A percentile compares a stretch with the other conserved stretches of the same genome.
Conservation (phyloP, 257 asterid genomes). For the Solanum clarkiae region DNA sequence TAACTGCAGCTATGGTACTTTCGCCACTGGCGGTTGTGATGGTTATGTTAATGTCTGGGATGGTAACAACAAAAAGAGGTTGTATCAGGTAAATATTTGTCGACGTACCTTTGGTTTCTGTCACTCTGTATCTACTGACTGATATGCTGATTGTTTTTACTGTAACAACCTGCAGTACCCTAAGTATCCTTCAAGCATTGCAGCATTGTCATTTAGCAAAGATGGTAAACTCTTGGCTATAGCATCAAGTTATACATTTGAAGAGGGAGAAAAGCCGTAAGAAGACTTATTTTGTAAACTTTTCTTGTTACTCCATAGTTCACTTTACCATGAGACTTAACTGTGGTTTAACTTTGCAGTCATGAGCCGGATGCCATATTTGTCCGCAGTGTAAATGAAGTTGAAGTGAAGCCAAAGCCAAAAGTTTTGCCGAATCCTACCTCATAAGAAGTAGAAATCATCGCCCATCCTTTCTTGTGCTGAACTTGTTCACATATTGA, state of each 20-base stretch:
- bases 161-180: conserved; percentile 40
- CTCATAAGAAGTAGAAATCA: conserved; percentile 17
- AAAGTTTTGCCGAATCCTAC: conserved; percentile 51
- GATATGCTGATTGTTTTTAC: neutral
- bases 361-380: conserved; percentile 83
- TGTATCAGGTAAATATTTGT: conserved; percentile 62
- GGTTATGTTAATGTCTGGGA: conserved; percentile 97
- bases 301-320: neutral
- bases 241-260: conserved; percentile 89
- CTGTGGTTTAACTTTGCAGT: conserved; percentile 26
- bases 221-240: conserved; percentile 81
- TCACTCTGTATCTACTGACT: neutral
- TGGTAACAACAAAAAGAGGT: conserved; percentile 89
- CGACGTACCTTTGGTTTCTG: neutral
- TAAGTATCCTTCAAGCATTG: conserved; percentile 75
- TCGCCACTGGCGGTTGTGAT: conserved; percentile 91
- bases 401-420: conserved; percentile 92
- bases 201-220: conserved; percentile 84
- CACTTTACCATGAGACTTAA: neutral
- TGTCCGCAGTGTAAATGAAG: conserved; percentile 82
- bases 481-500: neutral
- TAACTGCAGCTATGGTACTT: conserved; percentile 64
- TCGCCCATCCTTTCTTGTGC: neutral
- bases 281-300: neutral
- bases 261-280: conserved; percentile 86